These are phyloP conservation scores for Peltaster fructicola DNA, from an alignment of 2,329 filamentous ascomycete species.

Conservation along the genomic window DNA sequence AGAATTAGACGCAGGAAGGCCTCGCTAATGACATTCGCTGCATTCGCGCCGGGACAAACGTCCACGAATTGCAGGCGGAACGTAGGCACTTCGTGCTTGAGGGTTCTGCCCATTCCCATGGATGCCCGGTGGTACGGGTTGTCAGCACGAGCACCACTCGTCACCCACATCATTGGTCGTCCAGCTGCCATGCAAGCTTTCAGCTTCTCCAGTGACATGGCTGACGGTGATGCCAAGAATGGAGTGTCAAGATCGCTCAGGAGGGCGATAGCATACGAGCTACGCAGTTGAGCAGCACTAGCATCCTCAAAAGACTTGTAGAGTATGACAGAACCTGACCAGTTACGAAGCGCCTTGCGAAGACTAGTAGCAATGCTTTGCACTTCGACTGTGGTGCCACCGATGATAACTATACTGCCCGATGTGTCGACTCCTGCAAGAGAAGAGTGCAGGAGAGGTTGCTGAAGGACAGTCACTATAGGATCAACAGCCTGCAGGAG, in stretches of 20 bases:
- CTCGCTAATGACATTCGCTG: not conserved
- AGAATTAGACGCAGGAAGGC: not conserved
- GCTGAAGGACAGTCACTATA: too few relatives aligned
- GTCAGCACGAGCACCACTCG: not conserved
- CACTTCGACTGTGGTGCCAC: too few relatives aligned
- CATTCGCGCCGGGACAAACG: not conserved
- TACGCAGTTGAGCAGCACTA: too few relatives aligned
- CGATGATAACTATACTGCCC: too few relatives aligned
- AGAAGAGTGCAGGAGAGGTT: too few relatives aligned
- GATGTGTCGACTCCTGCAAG: too few relatives aligned
- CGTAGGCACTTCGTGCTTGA: conserved; percentile 1
- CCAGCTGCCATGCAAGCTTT: conserved; percentile 1
- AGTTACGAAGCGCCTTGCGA: too few relatives aligned
- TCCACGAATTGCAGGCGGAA: conserved; percentile 1
- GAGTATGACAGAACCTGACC: too few relatives aligned
- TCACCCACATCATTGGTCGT: not conserved
- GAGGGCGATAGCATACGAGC: too few relatives aligned
- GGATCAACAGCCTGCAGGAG: not conserved
- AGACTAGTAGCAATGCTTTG: too few relatives aligned
- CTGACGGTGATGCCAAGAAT: not conserved
- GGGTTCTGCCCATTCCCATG: not conserved
- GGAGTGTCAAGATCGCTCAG: not conserved
- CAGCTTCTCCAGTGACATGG: not conserved
- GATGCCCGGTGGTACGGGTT: not conserved
- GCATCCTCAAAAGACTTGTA: too few relatives aligned